These are phyloP conservation scores for Penicillium cinerascens DNA, from an alignment of 495 filamentous ascomycete genomes.

Conservation along the genomic window DNA sequence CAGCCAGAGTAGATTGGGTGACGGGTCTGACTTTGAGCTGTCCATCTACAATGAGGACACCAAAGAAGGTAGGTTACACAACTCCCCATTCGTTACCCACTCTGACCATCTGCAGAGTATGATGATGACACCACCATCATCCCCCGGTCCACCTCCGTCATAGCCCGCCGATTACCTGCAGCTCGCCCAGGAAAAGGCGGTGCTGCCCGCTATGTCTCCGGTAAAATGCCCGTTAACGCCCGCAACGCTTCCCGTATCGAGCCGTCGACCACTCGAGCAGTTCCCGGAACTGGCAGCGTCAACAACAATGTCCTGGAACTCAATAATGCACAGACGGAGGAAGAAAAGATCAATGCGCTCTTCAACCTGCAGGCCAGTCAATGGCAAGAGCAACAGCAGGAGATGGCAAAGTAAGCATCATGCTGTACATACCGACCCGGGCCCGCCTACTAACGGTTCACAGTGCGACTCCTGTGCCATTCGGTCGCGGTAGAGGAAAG, in stretches of 20 bases:
- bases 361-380: constrained; percentile 79
- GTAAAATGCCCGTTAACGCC: constrained; percentile 90
- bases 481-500: constrained; percentile 53
- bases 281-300: constrained; percentile 35
- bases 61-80: constrained; percentile 67
- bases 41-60: constrained; percentile 87
- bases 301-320: constrained; percentile 58
- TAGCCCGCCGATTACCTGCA: constrained; percentile 84
- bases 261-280: constrained; percentile 48
- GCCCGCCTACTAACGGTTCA: neutral
- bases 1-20: constrained; percentile 84
- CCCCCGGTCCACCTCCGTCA: constrained; percentile 86
- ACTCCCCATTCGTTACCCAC: neutral
- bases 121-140: constrained; percentile 97
- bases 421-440: neutral
- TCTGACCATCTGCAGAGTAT: constrained; percentile 60
- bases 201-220: constrained; percentile 92
- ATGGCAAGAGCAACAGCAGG: constrained; percentile 83
- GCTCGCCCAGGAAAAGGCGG: constrained; percentile 75
- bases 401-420: constrained; percentile 81
- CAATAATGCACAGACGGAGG: constrained; percentile 75
- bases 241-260: constrained; percentile 77
- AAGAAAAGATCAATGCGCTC: constrained; percentile 86
- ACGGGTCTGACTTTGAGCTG: constrained; percentile 96
- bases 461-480: constrained; percentile 63